These are phyloP conservation scores for Paraglomus brasilianum DNA, from an alignment of 192 early-diverging fungal genomes.

Conservation along the genomic window DNA sequence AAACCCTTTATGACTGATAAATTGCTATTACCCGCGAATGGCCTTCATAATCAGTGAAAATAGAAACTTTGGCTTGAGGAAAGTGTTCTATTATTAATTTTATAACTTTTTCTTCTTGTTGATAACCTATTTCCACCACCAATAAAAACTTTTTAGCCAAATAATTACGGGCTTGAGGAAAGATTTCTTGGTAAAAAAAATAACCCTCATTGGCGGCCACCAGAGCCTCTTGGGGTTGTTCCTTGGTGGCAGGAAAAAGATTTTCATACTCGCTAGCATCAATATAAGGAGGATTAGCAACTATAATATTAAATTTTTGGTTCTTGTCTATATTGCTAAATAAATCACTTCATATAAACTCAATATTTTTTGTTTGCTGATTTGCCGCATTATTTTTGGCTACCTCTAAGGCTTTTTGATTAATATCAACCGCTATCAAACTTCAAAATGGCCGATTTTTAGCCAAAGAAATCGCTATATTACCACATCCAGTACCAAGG, in stretches of 20 bases:
- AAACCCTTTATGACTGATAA: background rate
- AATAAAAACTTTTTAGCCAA: background rate
- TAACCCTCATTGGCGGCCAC: background rate
- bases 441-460: background rate
- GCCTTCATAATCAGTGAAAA: background rate
- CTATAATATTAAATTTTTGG: background rate
- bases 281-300: constrained; percentile 13
- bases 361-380: background rate
- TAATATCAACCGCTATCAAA: background rate
- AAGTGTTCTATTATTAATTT: constrained; percentile 22
- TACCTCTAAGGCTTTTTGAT: background rate
- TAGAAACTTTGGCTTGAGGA: constrained; percentile 5
- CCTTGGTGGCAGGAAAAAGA: background rate
- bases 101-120: constrained; percentile 4
- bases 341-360: background rate
- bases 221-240: background rate
- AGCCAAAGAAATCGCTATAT: constrained; percentile 1
- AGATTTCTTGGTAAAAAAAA: constrained; percentile 6
- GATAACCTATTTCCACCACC: constrained; percentile 9
- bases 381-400: background rate
- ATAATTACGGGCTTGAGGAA: background rate
- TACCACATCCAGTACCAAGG: constrained; percentile 1
- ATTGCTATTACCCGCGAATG: constrained; percentile 2
- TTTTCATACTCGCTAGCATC: background rate
- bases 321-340: background rate